Base-by-base conservation (phyloP, 371 early-diverging fungal species). In the Zychaea mexicana region DNA sequence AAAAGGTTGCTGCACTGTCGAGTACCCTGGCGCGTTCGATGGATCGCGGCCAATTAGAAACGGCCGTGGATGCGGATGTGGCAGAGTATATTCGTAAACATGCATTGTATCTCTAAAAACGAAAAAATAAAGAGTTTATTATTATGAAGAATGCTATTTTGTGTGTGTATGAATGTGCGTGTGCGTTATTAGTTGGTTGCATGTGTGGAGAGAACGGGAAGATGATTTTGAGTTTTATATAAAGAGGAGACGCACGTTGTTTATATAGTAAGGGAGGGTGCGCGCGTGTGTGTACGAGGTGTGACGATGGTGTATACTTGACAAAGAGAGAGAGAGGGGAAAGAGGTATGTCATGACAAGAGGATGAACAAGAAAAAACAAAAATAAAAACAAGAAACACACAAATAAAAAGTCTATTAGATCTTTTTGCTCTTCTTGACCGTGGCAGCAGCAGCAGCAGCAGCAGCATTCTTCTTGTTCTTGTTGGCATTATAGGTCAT, bases 401-500 rank as follows among this genome's bases (percentile, higher is more conserved):
- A 49, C 42, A 22, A 49, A 49, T 22, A 49, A 49, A 22, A 17
- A 22, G 22, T 9, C 28, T 24, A 8, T 24, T 65, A 57, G 30
- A 64, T 64, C 13, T 60, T 69, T 19, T 62, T 67, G 49, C 66
- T 63, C 52, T 66, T 70, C 49, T 68, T 64, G 38, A 28, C 24
- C 22, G 27, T 27, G 22, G 64, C 15, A 28, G 55, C n/a, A 21
- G 57, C 49, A 52, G 45, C 21, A 26, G 30, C 57, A 24, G 62
- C 67, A 19, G 58, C 39, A 4, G 45, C 33, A 42, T 64, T 70
- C 28, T 61, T 64, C 49, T 66, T 65, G 47, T 65, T 33, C 42
- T 33, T 62, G 57, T 65, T 67, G 32, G 70, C 63, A 58, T 83
- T 88, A 77, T 94, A 94, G 32, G 94, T 94, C 60, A 89, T 80